Base-by-base conservation (phyloP, 352 stramenopile species). In the Albugo candida region DNA sequence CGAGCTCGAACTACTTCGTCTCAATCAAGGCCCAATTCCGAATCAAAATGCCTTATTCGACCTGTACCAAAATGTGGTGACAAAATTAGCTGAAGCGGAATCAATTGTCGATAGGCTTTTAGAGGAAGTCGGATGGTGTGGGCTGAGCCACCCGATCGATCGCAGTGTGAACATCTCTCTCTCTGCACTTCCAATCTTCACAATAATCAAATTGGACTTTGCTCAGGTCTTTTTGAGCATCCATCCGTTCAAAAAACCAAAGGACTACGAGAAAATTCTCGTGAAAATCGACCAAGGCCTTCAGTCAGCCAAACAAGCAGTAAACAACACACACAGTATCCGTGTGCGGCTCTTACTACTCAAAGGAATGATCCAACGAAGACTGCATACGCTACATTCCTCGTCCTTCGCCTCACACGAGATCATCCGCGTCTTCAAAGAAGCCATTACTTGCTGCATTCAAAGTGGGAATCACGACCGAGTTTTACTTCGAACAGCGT, bases 81-180 rank as follows among this genome's bases (percentile, higher is more conserved):
- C 3, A 18, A 16, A 47, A 34, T 6, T 24, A 38, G 11, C 19
- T 24, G 59, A 75, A 53, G 71, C 67, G 1, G 58, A 77, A 48
- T 36, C n/a, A 0, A 49, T 61, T 5, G 24, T 87, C 20, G 66
- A 81, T 49, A 21, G 17, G 0, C 13, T 80, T 31, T 48, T 87
- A 24, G 51, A 64, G 24, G 60, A 63, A 11, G 61, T 77, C 47
- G 74, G 74, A 12, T 87, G 74, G 74, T 65, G 79, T 27, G 70
- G 74, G 2, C 50, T 66, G 34, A 21, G 21, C 1, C 41, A 19
- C 2, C 39, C 47, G 11, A 41, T 18, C 17, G 55, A 59, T 27
- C 69, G 64, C 51, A 59, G 65, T 4, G 38, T 81, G 36, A 77
- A 61, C 36, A 14, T 85, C 11, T 83, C 82, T 52, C 62, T 66